Base-by-base conservation (phyloP, 2,329 filamentous ascomycete species). In the Fusarium heterosporum region DNA sequence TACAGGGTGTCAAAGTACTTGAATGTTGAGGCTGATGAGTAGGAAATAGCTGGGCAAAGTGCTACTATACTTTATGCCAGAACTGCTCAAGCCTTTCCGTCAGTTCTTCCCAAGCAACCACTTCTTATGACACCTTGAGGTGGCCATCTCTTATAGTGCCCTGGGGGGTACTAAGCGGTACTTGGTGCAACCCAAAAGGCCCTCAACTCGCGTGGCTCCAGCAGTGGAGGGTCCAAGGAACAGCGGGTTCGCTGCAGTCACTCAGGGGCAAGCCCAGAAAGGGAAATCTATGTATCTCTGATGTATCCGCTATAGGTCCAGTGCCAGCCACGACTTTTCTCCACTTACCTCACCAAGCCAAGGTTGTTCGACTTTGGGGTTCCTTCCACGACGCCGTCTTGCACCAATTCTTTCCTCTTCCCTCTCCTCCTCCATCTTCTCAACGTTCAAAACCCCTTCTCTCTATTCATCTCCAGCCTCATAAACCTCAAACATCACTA, bases 261-360 rank as follows among this genome's bases (percentile, higher is more conserved):
- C 45, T 54, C 61, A 69, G 65, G 65, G 65, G 61, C 34, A 62
- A 40, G 39, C 17, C 43, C 64, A 48, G 52, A 66, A 52, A 32
- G 55, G 60, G 50, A 68, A 68, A 67, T 32, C 4, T 14, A 49
- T 29, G 60, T 63, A 64, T 40, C 39, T 22, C 12, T 26, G 30
- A 58, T 46, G 60, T 63, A 57, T n/a, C 51, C 38, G 29, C 36
- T 38, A 46, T 63, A 40, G 25, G 28, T 40, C 29, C 41, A 29
- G 19, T 38, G 29, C 45, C 45, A 63, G 60, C 58, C 51, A 64
- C 51, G 45, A 40, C 51, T 46, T 55, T 52, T 63, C 60, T 63
- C 60, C 60, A 63, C 60, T 46, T 63, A 51, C 60, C 53, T 63
- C 39, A 50, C 39, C 39, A 22, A 25, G 22, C 36, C 14, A 22